phyloP scores from a whole-genome alignment of 2,329 filamentous ascomycete genomes.

The Cadophora sp. region DNA sequence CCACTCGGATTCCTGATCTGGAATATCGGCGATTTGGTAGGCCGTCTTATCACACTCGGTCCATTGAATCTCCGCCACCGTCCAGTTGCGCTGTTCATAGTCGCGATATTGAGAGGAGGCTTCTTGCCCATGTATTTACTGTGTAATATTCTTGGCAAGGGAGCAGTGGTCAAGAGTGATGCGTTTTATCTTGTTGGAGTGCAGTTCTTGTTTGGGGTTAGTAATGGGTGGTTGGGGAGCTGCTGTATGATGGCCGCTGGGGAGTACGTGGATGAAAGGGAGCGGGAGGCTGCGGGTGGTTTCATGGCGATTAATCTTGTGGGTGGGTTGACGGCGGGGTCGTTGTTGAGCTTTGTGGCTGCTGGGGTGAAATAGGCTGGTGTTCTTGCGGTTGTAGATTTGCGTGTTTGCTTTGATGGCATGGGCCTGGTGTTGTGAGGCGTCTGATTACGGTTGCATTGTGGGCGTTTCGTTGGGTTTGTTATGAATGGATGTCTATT shows the following conservation, averaged over 20 bases:
- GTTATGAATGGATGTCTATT: neutral
- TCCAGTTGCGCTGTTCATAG: slow-evolving; percentile 70
- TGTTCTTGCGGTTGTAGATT: neutral
- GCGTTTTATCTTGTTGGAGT: slow-evolving; percentile 86
- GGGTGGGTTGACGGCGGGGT: slow-evolving; percentile 82
- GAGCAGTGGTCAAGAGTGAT: slow-evolving; percentile 79
- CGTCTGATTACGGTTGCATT: slow-evolving; percentile 4
- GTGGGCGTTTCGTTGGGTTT: neutral
- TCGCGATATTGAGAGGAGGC: slow-evolving; percentile 67
- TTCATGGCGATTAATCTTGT: slow-evolving; percentile 97
- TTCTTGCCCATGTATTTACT: slow-evolving; percentile 88
- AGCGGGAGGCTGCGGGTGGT: slow-evolving; percentile 86
- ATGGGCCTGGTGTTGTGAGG: neutral
- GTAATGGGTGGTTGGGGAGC: slow-evolving; percentile 86
- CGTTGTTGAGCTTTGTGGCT: slow-evolving; percentile 83
- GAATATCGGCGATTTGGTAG: slow-evolving; percentile 87
- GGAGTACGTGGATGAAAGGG: slow-evolving; percentile 80
- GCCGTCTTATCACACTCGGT: slow-evolving; percentile 71
- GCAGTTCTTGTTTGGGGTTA: slow-evolving; percentile 82
- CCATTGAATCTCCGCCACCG: slow-evolving; percentile 63
- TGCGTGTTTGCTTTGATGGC: slow-evolving; percentile 3
- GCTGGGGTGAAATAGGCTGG: slow-evolving; percentile 45
- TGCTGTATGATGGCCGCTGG: slow-evolving; percentile 91
- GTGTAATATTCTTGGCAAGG: slow-evolving; percentile 84
- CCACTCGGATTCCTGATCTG: slow-evolving; percentile 90